phyloP scores from a whole-genome alignment of 2,329 filamentous ascomycete species.

The Pyrenophora seminiperda region DNA sequence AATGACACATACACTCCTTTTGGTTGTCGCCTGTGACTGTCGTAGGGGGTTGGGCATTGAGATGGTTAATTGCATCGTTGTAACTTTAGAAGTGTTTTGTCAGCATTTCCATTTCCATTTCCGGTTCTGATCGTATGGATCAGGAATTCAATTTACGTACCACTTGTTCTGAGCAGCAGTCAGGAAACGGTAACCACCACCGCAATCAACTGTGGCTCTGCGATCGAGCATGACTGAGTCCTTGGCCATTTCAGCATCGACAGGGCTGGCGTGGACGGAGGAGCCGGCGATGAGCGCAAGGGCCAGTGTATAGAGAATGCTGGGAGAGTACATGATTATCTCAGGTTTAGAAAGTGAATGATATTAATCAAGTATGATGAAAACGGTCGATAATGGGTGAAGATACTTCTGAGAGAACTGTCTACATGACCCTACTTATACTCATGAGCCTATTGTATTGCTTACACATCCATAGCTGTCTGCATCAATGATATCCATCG shows the following conservation, averaged over 20 bases:
- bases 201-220: neutral
- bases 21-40: neutral
- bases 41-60: neutral
- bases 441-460: too few species aligned
- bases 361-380: too few species aligned
- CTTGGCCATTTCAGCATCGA: neutral
- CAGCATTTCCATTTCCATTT: too few species aligned
- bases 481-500: too few species aligned
- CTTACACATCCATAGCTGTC: too few species aligned
- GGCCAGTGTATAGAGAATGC: neutral
- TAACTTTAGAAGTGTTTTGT: neutral
- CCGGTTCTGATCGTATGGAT: too few species aligned
- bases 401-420: too few species aligned
- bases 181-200: neutral
- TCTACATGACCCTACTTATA: too few species aligned
- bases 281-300: neutral
- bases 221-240: neutral
- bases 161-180: neutral
- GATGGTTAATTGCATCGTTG: neutral
- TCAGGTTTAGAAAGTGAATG: too few species aligned
- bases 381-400: too few species aligned
- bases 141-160: neutral
- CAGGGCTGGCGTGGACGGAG: neutral
- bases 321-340: neutral
- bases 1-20: too few species aligned